These are phyloP conservation scores for Astragalus membranaceus DNA, from an alignment of 306 rosid genomes.

Conservation along the genomic window DNA sequence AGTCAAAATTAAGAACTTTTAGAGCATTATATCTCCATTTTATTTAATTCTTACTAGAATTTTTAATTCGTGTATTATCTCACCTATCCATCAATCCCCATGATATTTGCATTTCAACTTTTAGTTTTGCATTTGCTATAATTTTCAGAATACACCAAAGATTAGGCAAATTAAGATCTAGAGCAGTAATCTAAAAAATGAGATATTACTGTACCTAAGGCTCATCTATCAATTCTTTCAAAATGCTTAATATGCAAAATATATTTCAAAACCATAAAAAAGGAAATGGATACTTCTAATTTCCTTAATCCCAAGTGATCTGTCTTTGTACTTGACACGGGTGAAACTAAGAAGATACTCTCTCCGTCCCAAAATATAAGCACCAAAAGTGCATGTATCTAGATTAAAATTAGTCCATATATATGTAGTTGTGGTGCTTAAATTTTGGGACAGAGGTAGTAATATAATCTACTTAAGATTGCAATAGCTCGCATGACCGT, in stretches of 20 bases:
- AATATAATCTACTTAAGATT: background rate
- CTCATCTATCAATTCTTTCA: background rate
- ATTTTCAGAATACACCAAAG: background rate
- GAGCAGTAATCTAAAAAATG: background rate
- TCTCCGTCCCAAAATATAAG: too few relatives aligned
- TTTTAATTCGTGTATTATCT: background rate
- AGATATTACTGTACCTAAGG: background rate
- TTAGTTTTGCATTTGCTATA: background rate
- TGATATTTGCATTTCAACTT: background rate
- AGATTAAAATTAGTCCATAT: too few relatives aligned
- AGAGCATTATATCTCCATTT: background rate
- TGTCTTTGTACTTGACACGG: constrained; percentile 8
- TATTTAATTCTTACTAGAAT: background rate
- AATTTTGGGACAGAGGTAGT: too few relatives aligned
- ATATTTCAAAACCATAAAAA: constrained; percentile 1
- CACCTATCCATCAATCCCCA: background rate
- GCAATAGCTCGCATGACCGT: constrained; percentile 9
- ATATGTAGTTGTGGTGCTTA: too few relatives aligned
- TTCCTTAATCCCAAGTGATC: background rate
- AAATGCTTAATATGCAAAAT: background rate
- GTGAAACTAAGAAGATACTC: background rate
- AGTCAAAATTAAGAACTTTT: background rate
- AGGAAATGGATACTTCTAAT: constrained; percentile 7
- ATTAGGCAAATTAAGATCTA: background rate
- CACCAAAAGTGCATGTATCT: too few relatives aligned